Base-by-base conservation (phyloP, 331 rosid species). In the Pyracantha coccinea region DNA sequence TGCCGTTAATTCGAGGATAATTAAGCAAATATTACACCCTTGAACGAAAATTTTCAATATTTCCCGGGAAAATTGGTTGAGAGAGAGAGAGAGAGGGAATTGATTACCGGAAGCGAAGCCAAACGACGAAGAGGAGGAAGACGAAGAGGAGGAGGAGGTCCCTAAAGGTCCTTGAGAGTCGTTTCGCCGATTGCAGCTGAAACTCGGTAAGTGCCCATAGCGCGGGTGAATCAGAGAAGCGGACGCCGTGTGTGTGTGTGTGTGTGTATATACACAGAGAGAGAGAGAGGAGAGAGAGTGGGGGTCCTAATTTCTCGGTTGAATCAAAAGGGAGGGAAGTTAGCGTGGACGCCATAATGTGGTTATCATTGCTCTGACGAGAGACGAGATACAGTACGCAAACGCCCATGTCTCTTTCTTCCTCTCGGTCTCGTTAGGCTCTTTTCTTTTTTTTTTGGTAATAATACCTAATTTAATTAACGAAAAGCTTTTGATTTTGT, bases 211-310 rank as follows among this genome's bases (percentile, higher is more conserved):
- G 72, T 75, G 85, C 19, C 67, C 60, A 13, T 41, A 85, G 53
- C 87, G 85, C 75, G 87, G 82, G 75, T 82, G 79, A 69, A 84
- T 62, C 65, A 67, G 79, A 62, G 91, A 70, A 59, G 89, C 68
- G 14, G 88, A 83, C 20, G 89, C 89, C 91, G 82, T 86, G 7
- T 65, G 8, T n/a, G 7, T 61, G 44, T 21, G 11, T 50, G 5
- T 23, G 20, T 33, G 41, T 44, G 57, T 23, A 24, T 17, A 11
- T 7, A 15, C 1, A n/a, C 0, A 55, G n/a, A 44, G 29, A 24
- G 16, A 72, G 44, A 62, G 61, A 75, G 63, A 17, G 5, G 62
- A 13, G 4, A 9, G 60, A 12, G 41, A 27, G 17, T 57, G 47
- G 70, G 69, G 64, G 75, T 79, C 84, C 78, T 17, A 27, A 27